Evolutionary conservation across 176 grass and related monocot species (phyloP).

Genomic region (Juncus inflexus): DNA sequence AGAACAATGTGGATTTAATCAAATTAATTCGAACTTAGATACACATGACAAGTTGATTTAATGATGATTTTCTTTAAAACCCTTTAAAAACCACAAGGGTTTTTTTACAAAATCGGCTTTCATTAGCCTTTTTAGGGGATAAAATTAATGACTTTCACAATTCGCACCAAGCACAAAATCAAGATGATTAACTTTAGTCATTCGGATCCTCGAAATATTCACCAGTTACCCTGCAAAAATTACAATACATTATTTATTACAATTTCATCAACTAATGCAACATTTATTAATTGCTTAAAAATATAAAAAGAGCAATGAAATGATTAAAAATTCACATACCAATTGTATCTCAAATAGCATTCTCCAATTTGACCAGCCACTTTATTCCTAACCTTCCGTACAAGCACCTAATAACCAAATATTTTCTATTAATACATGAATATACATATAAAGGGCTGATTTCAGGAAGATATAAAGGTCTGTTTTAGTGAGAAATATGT

Average conservation of each 20-base stretch:
- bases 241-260: background rate
- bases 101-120: conserved; percentile 25
- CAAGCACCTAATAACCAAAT: conserved; percentile 52
- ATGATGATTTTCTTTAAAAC: too few relatives aligned
- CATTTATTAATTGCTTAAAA: background rate
- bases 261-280: background rate
- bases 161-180: background rate
- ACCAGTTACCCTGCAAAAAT: conserved; percentile 55
- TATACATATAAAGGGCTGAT: too few relatives aligned
- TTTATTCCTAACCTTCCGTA: conserved; percentile 94
- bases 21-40: too few relatives aligned
- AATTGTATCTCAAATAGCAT: conserved; percentile 71
- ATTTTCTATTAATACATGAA: background rate
- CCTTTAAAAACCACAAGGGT: background rate
- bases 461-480: too few relatives aligned
- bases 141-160: background rate
- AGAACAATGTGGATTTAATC: too few relatives aligned
- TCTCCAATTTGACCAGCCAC: conserved; percentile 83
- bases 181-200: background rate
- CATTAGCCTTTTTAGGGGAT: background rate
- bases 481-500: background rate
- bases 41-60: too few relatives aligned
- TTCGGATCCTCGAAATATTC: conserved; percentile 38
- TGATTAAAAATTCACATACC: conserved; percentile 34
- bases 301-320: background rate